phyloP scores from a whole-genome alignment of 495 filamentous ascomycete genomes.

The Xylaria sp. region DNA sequence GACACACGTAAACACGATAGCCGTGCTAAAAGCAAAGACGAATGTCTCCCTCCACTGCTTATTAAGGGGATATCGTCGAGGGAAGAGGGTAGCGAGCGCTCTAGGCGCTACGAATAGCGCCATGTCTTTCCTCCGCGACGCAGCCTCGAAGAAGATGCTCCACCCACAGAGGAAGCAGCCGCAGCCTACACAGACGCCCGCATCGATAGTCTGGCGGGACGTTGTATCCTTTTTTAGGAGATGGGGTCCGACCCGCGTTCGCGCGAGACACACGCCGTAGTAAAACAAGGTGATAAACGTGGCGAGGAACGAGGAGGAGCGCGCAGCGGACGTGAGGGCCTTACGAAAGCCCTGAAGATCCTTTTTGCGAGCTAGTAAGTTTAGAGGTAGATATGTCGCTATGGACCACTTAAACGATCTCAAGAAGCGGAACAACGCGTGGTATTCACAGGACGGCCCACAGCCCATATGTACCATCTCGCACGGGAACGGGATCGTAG shows the following conservation, averaged over 20 bases:
- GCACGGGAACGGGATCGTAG: slow-evolving; percentile 80
- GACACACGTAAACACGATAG: slow-evolving; percentile 75
- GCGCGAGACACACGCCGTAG: slow-evolving; percentile 84
- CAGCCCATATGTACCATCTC: slow-evolving; percentile 86
- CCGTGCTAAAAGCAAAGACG: slow-evolving; percentile 76
- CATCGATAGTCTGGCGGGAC: slow-evolving; percentile 53
- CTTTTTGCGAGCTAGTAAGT: slow-evolving; percentile 67
- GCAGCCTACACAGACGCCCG: slow-evolving; percentile 73
- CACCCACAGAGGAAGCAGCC: slow-evolving; percentile 85
- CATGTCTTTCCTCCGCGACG: slow-evolving; percentile 75
- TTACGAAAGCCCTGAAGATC: slow-evolving; percentile 47
- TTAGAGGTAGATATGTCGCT: slow-evolving; percentile 81
- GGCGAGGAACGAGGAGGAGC: slow-evolving; percentile 84
- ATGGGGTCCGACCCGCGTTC: slow-evolving; percentile 79
- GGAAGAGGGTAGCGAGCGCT: slow-evolving; percentile 78
- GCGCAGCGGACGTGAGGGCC: slow-evolving; percentile 66
- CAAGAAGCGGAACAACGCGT: slow-evolving; percentile 74
- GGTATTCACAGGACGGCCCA: slow-evolving; percentile 78
- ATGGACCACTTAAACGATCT: slow-evolving; percentile 78
- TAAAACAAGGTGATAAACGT: slow-evolving; percentile 85
- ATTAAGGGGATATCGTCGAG: slow-evolving; percentile 71
- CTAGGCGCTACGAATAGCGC: slow-evolving; percentile 86
- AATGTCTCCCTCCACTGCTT: slow-evolving; percentile 78
- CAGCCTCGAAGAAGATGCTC: slow-evolving; percentile 80
- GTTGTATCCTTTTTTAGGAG: slow-evolving; percentile 60